phyloP scores from a whole-genome alignment of 1,284 basidiomycete genomes.

The Neonothopanus nambi region DNA sequence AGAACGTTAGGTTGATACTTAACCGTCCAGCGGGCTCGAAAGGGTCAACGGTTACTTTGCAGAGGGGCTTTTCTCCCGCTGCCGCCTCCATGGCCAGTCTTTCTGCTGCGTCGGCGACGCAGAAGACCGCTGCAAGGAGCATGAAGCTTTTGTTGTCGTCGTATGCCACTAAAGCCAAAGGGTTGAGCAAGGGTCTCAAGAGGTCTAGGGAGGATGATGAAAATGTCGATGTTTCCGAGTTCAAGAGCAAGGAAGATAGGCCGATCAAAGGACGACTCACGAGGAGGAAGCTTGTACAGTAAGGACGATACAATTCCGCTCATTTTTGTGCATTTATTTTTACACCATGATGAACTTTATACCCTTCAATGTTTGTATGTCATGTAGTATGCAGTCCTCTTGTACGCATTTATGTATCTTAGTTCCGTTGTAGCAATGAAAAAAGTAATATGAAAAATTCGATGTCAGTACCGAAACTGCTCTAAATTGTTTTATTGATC shows the following conservation, averaged over 20 bases:
- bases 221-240: not conserved
- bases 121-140: too few species aligned
- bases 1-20: conserved; percentile 1
- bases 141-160: too few species aligned
- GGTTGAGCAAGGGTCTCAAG: conserved; percentile 2
- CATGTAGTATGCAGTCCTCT: too few species aligned
- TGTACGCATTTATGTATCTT: too few species aligned
- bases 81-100: not conserved
- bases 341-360: too few species aligned
- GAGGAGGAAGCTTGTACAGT: conserved; percentile 5
- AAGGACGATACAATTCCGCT: too few species aligned
- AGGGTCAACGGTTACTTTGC: not conserved
- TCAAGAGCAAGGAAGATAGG: not conserved
- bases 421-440: too few species aligned
- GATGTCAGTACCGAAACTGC: too few species aligned
- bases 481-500: too few species aligned
- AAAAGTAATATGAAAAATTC: too few species aligned
- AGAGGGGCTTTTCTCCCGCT: not conserved
- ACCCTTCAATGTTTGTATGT: not conserved
- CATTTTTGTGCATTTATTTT: too few species aligned
- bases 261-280: conserved; percentile 9
- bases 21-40: not conserved
- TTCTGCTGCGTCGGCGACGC: too few species aligned
- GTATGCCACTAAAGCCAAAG: not conserved
- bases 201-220: conserved; percentile 10